Base-by-base conservation (phyloP, 1,284 basidiomycete genomes). In the Pascua guehoae region DNA sequence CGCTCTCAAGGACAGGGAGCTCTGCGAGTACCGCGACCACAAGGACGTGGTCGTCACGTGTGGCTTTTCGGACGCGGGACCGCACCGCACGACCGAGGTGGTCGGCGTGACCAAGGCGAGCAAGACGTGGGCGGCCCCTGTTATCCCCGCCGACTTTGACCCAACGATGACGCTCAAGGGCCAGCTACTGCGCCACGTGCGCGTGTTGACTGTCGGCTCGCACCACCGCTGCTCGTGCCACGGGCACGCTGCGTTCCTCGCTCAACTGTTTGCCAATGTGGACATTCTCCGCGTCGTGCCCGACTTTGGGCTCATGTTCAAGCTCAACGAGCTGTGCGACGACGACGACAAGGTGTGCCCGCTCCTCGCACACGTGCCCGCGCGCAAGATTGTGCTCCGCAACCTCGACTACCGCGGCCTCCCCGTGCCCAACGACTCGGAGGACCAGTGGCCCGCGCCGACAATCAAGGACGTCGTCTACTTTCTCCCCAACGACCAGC, bases 171-270 rank as follows among this genome's bases (percentile, higher is more conserved):
- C 48, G 44, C 41, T 51, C 44, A 56, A 56, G 36, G 44, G 40
- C 5, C 39, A 37, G 2, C 44, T 56, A 2, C 54, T 56, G 32
- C n/a, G 24, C 39, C 38, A 38, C n/a, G 54, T 56, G 12, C 43
- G 41, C 16, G 49, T 46, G 12, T 24, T 56, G n/a, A 51, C 54
- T 1, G 41, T 56, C 32, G 4, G 17, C 24, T 36, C 24, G 16
- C 54, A 56, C 39, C 54, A 56, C 43, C 38, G 32, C 15, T 56
- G 54, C 44, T 10, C 32, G 10, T 56, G 54, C 43, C 17, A 36
- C 16, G 18, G 32, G 4, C 47, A 40, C 12, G 54, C 32, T 14
- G 49, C 44, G 7, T 18, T 42, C 12, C 32, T 42, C 15, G 18
- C 45, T 40, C 18, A 18, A 4, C 49, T 56, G 37, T 17, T 56